Conservation (phyloP, 139 green algal species). For the Diplosphaera chodatii region DNA sequence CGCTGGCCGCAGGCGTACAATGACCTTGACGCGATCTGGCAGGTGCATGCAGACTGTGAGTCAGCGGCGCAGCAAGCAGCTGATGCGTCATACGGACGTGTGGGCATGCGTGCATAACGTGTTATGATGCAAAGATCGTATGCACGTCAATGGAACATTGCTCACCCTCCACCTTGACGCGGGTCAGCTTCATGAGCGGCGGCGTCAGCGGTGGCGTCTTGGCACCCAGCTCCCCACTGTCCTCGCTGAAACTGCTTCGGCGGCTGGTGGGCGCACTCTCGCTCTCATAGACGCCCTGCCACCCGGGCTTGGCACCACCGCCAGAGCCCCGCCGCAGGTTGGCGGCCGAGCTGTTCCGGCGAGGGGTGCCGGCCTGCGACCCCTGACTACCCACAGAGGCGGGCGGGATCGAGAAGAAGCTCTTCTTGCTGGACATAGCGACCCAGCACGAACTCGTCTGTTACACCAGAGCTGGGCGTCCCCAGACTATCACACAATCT, state of each 20-base stretch:
- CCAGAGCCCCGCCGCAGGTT: not conserved
- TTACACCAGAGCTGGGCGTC: too few relatives aligned
- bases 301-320: not conserved
- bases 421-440: not conserved
- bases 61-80: too few relatives aligned
- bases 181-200: not conserved
- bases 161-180: not conserved
- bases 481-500: too few relatives aligned
- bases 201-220: not conserved
- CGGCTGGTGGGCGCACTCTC: not conserved
- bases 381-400: not conserved
- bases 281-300: not conserved
- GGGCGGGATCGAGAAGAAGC: not conserved
- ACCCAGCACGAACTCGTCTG: too few relatives aligned
- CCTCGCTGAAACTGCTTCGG: not conserved
- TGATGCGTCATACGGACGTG: too few relatives aligned
- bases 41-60: too few relatives aligned
- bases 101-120: not conserved
- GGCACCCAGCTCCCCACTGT: not conserved
- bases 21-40: conserved; percentile 47
- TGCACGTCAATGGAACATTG: too few relatives aligned
- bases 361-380: not conserved
- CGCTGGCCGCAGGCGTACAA: conserved; percentile 31
- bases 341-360: not conserved
- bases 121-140: too few relatives aligned